phyloP scores from a whole-genome alignment of 2,329 filamentous ascomycete genomes.

The Aureobasidium vineae region DNA sequence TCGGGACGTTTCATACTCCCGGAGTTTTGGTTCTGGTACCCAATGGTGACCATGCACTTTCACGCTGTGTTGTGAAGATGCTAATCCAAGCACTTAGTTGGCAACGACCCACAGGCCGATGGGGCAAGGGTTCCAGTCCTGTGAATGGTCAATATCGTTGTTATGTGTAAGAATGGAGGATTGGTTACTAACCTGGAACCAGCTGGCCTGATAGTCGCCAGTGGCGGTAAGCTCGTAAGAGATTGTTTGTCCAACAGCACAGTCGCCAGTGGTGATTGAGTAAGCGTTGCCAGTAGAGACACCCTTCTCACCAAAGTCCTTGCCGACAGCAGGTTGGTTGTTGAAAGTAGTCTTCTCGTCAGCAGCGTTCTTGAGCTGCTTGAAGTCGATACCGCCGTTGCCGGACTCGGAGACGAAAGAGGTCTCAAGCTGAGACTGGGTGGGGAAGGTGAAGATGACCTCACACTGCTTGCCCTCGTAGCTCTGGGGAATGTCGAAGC shows the following conservation, averaged over 20 bases:
- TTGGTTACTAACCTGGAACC: constrained; percentile 29
- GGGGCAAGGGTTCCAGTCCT: constrained; percentile 31
- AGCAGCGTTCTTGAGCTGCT: constrained; percentile 49
- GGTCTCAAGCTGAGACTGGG: constrained; percentile 57
- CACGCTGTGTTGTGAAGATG: not conserved
- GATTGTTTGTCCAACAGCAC: constrained; percentile 33
- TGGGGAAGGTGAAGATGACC: constrained; percentile 64
- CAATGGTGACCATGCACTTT: not conserved
- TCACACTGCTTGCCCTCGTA: constrained; percentile 60
- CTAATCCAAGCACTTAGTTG: not conserved
- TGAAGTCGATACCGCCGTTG: constrained; percentile 46
- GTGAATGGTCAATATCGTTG: not conserved
- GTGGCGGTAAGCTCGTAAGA: constrained; percentile 32
- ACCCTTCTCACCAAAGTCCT: constrained; percentile 25
- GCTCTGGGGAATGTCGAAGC: constrained; percentile 62
- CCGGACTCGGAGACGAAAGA: constrained; percentile 58
- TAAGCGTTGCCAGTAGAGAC: constrained; percentile 35
- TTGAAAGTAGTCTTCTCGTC: constrained; percentile 47
- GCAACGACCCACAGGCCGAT: constrained; percentile 28
- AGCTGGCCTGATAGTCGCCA: constrained; percentile 30
- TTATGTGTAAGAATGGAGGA: not conserved
- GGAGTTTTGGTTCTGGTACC: not conserved
- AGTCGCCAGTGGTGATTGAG: constrained; percentile 32
- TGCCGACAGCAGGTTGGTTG: constrained; percentile 18
- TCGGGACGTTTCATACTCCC: constrained; percentile 13